Conservation (phyloP, 768 basidiomycete species). For the Lentinus tigrinus region DNA sequence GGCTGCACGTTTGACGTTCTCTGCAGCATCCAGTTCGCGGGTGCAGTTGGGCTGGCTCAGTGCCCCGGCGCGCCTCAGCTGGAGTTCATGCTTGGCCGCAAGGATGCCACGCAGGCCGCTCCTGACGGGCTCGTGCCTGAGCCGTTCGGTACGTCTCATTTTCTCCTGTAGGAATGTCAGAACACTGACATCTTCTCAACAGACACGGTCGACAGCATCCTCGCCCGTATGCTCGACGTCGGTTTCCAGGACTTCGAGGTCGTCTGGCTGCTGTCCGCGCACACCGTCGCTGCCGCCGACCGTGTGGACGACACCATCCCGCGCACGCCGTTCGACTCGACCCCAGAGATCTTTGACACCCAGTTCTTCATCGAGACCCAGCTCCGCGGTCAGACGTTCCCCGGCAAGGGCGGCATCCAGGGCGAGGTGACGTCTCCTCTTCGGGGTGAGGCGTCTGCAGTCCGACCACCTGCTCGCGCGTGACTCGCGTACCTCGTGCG, state of each 20-base stretch:
- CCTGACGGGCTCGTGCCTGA: conserved; percentile 19
- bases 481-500: conserved; percentile 29
- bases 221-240: conserved; percentile 33
- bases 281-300: conserved; percentile 20
- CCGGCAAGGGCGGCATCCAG: conserved; percentile 29
- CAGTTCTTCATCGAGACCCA: conserved; percentile 46
- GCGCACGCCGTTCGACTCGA: conserved; percentile 46
- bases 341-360: conserved; percentile 42
- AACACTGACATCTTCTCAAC: neutral
- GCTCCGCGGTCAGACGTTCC: conserved; percentile 43
- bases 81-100: conserved; percentile 34
- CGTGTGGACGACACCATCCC: conserved; percentile 26
- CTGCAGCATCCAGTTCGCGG: conserved; percentile 34
- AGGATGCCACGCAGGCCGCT: conserved; percentile 11
- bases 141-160: conserved; percentile 5
- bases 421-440: conserved; percentile 30
- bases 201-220: conserved; percentile 24
- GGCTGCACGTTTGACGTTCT: neutral
- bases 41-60: conserved; percentile 33
- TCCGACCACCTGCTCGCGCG: conserved; percentile 29
- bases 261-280: conserved; percentile 35
- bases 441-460: conserved; percentile 30
- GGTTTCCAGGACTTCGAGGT: conserved; percentile 35
- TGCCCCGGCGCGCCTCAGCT: conserved; percentile 38
- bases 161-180: neutral